Evolutionary conservation across 129 eudicot species (phyloP), one percentile per base, ranked within the genome.

Genomic region (Tanacetum coccineum): DNA sequence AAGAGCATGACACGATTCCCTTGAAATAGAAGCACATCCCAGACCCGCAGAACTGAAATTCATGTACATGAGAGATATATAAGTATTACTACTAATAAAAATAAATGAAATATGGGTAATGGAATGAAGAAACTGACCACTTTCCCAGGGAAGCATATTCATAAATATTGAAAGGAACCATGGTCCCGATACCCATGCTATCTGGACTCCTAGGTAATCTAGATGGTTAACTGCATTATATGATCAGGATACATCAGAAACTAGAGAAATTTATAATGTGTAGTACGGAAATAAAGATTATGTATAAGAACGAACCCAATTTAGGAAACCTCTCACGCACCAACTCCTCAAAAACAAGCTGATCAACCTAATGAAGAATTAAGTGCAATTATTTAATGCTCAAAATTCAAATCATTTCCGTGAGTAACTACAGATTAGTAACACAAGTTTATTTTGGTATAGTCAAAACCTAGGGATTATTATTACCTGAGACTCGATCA

Each of bases 101-200:
- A 62, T 42, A 64, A 61, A 67, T 59, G 50, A 63, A 61, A 40
- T 67, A 28, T 64, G 65, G 63, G 64, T 45, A 53, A 64, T 28
- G 60, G 70, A 74, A 74, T 65, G 67, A 68, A 73, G 79, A 76
- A 71, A 53, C 97, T 79, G 79, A 94, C 99, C 99, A 83, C 95
- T 94, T 94, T 94, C 99, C 99, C 99, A 94, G 22, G 99, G 99
- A 77, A 94, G 93, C 94, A 94, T 89, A 76, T 94, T 94, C 94
- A 89, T 89, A 75, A 89, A 94, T 71, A 94, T 87, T 15, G 99
- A 81, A 70, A 94, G 94, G 76, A 94, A 94, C 99, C 99, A 94
- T 6, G 99, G 99, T 58, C 97, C 97, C 42, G 99, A 81, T 61
- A 94, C 90, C 90, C 95, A 94, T 55, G 93, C 97, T 68, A 94